Evolutionary conservation across 345 rosid species (phyloP), one percentile per base, ranked within the genome.

Genomic region (Syzygium aromaticum): DNA sequence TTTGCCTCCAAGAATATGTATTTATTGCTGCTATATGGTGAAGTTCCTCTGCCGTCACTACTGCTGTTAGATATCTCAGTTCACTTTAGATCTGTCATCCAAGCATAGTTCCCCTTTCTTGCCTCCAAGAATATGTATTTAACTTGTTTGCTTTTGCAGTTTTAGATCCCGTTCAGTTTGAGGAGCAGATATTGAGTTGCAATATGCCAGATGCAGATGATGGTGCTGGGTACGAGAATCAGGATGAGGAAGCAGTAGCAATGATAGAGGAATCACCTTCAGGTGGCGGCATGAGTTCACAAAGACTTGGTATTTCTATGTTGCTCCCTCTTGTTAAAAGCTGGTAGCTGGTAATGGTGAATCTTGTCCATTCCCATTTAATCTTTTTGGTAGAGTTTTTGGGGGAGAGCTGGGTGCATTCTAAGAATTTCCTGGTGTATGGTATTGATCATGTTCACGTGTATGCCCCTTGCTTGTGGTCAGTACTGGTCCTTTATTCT

Each of bases 161-260:
- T 14, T 89, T 88, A 51, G 96, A 89, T 73, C 46, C 87, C 61
- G 86, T 86, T 86, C 91, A 90, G 87, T 86, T 87, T 61, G 95
- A 90, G 89, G 97, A 94, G 87, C 94, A 91, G 89, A 89, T 92
- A 52, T 86, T 95, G 84, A 94, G 89, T 46, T 92, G 91, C 87
- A 93, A 89, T 59, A 84, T 90, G 91, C 91, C 95, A 8, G 97
- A 94, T 80, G 88, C 91, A 8, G 94, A 93, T 87, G 93, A 91
- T 89, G 94, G 88, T 77, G 91, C 91, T 82, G 93, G 88, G 2
- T 92, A 89, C 85, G 95, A 94, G 86, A 92, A 94, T 85, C 93
- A 89, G 63, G 95, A 92, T 85, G 96, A 94, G 84, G 96, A 94
- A 88, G 89, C 92, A 5, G 91, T 92, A 86, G 94, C 93, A 30